Conservation (phyloP, 2,329 filamentous ascomycete species). For the Trichoderma pleuroti region DNA sequence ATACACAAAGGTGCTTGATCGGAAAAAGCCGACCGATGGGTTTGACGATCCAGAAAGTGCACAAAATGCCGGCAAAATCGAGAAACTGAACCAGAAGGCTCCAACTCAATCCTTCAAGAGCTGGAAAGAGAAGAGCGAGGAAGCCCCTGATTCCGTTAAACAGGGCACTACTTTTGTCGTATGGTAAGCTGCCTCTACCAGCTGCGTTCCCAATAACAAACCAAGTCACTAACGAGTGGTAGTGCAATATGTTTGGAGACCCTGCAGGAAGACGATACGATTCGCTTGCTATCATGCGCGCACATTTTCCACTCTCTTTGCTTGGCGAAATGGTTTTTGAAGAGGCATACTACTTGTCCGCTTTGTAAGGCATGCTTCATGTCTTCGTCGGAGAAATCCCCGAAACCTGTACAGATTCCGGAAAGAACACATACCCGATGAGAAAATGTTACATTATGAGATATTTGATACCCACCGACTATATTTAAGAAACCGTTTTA, state of each 20-base stretch:
- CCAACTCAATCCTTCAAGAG: constrained; percentile 1
- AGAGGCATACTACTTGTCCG: constrained; percentile 23
- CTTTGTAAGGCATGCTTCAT: constrained; percentile 21
- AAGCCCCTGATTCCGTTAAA: neutral
- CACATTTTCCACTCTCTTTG: constrained; percentile 24
- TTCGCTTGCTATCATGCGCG: constrained; percentile 21
- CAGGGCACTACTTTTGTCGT: neutral
- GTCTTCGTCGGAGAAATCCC: neutral
- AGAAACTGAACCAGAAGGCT: neutral
- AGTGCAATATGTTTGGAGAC: constrained; percentile 24
- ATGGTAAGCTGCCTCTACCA: neutral
- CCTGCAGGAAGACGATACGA: constrained; percentile 18
- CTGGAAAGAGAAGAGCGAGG: neutral
- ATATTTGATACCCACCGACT: neutral
- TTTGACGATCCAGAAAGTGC: constrained; percentile 3
- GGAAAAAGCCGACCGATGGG: neutral
- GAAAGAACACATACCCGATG: neutral
- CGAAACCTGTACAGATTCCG: neutral
- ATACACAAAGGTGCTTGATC: neutral
- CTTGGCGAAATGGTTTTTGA: constrained; percentile 22
- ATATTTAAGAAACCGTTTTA: neutral
- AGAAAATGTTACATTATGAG: neutral
- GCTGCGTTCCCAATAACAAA: neutral
- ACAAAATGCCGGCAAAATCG: neutral
- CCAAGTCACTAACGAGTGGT: neutral